These are phyloP conservation scores for Dothistroma pini DNA, from an alignment of 2,329 filamentous ascomycete genomes.

Conservation along the genomic window DNA sequence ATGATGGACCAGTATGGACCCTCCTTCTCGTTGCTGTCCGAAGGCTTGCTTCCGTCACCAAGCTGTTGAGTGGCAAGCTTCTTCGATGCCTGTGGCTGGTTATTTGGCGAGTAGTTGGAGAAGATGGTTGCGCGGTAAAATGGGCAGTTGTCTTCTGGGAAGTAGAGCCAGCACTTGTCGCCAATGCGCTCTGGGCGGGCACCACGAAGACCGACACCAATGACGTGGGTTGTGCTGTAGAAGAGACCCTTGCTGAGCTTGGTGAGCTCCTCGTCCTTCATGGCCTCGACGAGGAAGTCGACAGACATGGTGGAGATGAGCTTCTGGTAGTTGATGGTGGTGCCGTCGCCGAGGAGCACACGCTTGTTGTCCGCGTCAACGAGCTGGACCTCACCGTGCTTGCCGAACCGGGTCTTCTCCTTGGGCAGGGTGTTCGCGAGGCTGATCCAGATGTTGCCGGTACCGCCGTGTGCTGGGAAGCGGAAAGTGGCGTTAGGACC, in stretches of 20 bases:
- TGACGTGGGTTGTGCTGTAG: slow-evolving; percentile 96
- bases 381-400: slow-evolving; percentile 77
- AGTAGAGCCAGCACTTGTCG: slow-evolving; percentile 99
- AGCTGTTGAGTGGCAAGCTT: slow-evolving; percentile 85
- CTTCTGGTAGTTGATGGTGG: slow-evolving; percentile 84
- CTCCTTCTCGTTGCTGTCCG: slow-evolving; percentile 67
- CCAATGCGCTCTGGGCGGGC: slow-evolving; percentile 90
- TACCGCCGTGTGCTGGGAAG: slow-evolving; percentile 93
- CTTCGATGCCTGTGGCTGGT: slow-evolving; percentile 78
- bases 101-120: slow-evolving; percentile 99
- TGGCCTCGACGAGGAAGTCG: slow-evolving; percentile 79
- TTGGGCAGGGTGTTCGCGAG: slow-evolving; percentile 89
- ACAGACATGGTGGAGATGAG: slow-evolving; percentile 96
- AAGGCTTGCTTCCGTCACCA: slow-evolving; percentile 78
- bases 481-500: slow-evolving; percentile 97
- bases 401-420: slow-evolving; percentile 87
- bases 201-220: slow-evolving; percentile 92
- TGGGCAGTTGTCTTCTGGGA: slow-evolving; percentile 97
- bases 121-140: slow-evolving; percentile 99
- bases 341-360: slow-evolving; percentile 78
- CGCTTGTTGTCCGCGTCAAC: slow-evolving; percentile 82
- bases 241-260: slow-evolving; percentile 83
- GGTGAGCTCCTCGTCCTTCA: slow-evolving; percentile 82
- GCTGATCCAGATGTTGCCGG: slow-evolving; percentile 98
- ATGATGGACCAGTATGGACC: slow-evolving; percentile 99